Base-by-base conservation (phyloP, 2,329 filamentous ascomycete species). In the Sarocladium kiliense region DNA sequence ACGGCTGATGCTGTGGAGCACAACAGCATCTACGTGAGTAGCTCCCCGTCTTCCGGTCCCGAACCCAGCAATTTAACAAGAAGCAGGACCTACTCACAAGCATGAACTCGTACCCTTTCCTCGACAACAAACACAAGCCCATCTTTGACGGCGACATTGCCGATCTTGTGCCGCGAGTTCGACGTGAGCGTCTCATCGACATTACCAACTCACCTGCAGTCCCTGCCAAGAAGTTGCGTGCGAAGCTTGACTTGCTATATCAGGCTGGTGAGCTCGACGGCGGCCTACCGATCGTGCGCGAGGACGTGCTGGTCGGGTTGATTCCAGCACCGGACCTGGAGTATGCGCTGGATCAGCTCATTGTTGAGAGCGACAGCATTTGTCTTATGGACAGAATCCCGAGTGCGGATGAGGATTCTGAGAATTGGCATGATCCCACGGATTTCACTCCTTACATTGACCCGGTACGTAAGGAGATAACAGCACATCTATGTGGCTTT, bases 41-140 rank as follows among this genome's bases (percentile, higher is more conserved):
- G 19, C 44, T 18, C 0, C 12, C 30, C 6, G 30, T 7, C 30
- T 32, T 12, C 18, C 6, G 42, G 39, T 36, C 9, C 6, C 42
- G 14, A 11, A 27, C 6, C 16, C 9, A 54, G 10, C 30, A 53
- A 16, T 5, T 65, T 65, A 25, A 65, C 58, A 2, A 4, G 9
- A 23, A 3, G 6, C 63, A 89, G 84, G 94, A 97, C 66, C 81
- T 97, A 11, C 77, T 97, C 18, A 97, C 92, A 0, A 91, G 94
- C 67, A 93, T 99, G 88, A 97, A 99, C 70, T 88, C 90, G 2
- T 99, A 97, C 61, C 94, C 94, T 0, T 97, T 95, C 74, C 81
- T 99, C n/a, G 91, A 96, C 71, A 96, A 95, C 73, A 97, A 97
- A 69, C 84, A 92, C 58, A 91, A 95, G 62, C 92, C 93, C 1